These are phyloP conservation scores for Leptodontidium sp. DNA, from an alignment of 2,329 filamentous ascomycete genomes.

Conservation along the genomic window DNA sequence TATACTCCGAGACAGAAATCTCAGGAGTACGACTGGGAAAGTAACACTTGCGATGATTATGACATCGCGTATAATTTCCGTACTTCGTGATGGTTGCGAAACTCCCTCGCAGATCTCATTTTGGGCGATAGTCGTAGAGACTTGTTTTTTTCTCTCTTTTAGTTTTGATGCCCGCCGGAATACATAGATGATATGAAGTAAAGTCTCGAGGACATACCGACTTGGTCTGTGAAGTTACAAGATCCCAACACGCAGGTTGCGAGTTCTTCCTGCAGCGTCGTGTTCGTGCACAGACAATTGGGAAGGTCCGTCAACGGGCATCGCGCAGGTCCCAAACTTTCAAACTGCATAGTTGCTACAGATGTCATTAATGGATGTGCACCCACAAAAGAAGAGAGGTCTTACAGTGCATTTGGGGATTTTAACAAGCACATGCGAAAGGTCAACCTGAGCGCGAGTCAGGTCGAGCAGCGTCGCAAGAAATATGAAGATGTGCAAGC, in stretches of 20 bases:
- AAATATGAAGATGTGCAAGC: too few relatives aligned
- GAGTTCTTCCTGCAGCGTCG: slow-evolving; percentile 5
- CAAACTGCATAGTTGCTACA: too few relatives aligned
- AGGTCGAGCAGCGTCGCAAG: too few relatives aligned
- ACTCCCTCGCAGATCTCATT: slow-evolving; percentile 30
- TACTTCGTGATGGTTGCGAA: slow-evolving; percentile 28
- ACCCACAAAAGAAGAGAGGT: too few relatives aligned
- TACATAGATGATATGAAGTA: not conserved
- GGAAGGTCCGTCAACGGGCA: slow-evolving; percentile 3
- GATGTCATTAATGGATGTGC: too few relatives aligned
- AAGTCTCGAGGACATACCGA: slow-evolving; percentile 3
- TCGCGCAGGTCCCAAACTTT: not conserved
- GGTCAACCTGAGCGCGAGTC: too few relatives aligned
- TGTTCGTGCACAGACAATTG: slow-evolving; percentile 14
- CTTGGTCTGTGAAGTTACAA: slow-evolving; percentile 15
- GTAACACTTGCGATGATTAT: slow-evolving; percentile 31
- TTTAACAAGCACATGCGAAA: too few relatives aligned
- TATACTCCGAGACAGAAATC: slow-evolving; percentile 32
- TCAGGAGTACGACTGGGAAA: slow-evolving; percentile 29
- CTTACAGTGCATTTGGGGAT: too few relatives aligned
- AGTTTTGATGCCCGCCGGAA: not conserved
- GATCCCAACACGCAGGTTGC: slow-evolving; percentile 7
- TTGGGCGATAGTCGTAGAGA: slow-evolving; percentile 25
- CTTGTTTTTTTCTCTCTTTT: not conserved
- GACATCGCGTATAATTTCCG: slow-evolving; percentile 27